phyloP scores from a whole-genome alignment of 2,329 filamentous ascomycete genomes.

The Talaromyces sp. region DNA sequence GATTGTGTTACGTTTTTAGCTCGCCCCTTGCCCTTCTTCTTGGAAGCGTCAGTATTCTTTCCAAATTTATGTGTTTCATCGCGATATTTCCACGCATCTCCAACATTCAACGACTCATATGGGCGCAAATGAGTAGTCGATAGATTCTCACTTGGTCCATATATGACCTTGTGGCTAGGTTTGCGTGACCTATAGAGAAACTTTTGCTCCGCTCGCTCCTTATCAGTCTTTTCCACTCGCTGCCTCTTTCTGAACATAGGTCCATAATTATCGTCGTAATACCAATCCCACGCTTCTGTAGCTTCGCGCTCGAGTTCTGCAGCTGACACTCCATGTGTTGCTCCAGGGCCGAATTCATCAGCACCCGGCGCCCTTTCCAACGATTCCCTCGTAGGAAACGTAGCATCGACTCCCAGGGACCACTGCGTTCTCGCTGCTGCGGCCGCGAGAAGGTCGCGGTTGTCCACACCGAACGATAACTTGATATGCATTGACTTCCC shows the following conservation, averaged over 20 bases:
- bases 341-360: conserved; percentile 35
- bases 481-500: conserved; percentile 44
- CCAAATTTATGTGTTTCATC: conserved; percentile 11
- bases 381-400: conserved; percentile 45
- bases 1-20: conserved; percentile 12
- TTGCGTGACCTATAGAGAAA: conserved; percentile 39
- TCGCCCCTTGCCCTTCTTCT: conserved; percentile 18
- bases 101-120: conserved; percentile 42
- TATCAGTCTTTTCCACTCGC: conserved; percentile 28
- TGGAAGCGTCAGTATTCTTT: neutral
- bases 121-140: conserved; percentile 39
- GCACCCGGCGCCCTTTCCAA: conserved; percentile 25
- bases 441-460: conserved; percentile 46
- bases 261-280: conserved; percentile 39
- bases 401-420: conserved; percentile 42
- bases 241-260: conserved; percentile 42
- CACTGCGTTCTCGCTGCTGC: conserved; percentile 49
- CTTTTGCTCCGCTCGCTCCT: conserved; percentile 30
- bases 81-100: conserved; percentile 36
- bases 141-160: conserved; percentile 47
- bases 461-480: conserved; percentile 48
- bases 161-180: conserved; percentile 42
- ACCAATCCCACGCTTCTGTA: conserved; percentile 51
- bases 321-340: conserved; percentile 40
- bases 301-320: conserved; percentile 42